Percentiles rank a stretch among this genome's conserved stretches.
phyloP scores from a whole-genome alignment of 192 early-diverging fungal species.

The Irineochytrium annulatum region DNA sequence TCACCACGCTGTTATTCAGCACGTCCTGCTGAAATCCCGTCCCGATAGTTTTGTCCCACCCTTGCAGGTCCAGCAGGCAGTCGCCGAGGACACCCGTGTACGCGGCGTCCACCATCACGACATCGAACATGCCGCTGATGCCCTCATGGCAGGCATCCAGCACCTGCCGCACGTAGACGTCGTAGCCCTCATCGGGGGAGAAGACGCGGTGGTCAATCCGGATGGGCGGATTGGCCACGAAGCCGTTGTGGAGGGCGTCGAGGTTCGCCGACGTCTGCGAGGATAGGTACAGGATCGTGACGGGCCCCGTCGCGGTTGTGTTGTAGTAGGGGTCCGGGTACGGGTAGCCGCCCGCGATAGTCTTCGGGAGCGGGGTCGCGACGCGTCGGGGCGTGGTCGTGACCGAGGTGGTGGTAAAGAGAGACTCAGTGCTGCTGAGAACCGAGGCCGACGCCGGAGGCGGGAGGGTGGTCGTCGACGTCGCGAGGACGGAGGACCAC shows the following conservation, averaged over 20 bases:
- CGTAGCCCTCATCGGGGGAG: conserved; percentile 13
- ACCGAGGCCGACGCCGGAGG: too few species aligned
- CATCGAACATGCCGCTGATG: conserved; percentile 24
- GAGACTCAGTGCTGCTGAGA: too few species aligned
- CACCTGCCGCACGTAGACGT: conserved; percentile 27
- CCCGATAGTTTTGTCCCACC: conserved; percentile 28
- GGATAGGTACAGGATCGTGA: conserved; percentile 25
- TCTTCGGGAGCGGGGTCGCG: too few species aligned
- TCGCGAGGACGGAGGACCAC: too few species aligned
- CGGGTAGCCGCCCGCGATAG: conserved; percentile 16
- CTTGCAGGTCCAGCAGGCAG: conserved; percentile 36
- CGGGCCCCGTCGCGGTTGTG: conserved; percentile 19
- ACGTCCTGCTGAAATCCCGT: conserved; percentile 20
- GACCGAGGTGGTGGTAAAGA: too few species aligned
- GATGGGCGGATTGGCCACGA: conserved; percentile 14
- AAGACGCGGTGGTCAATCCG: conserved; percentile 19
- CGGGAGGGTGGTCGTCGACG: too few species aligned
- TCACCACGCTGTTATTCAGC: conserved; percentile 21
- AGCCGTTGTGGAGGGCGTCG: conserved; percentile 12
- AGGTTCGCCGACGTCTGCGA: conserved; percentile 12
- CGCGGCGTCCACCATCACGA: conserved; percentile 29
- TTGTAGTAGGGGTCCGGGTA: conserved; percentile 25
- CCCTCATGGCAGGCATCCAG: conserved; percentile 29
- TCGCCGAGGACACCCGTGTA: conserved; percentile 30
- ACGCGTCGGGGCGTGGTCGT: too few species aligned